Evolutionary conservation across 306 rosid species (phyloP), one percentile per base, ranked within the genome.

Genomic region (Begonia fuchsioides): DNA sequence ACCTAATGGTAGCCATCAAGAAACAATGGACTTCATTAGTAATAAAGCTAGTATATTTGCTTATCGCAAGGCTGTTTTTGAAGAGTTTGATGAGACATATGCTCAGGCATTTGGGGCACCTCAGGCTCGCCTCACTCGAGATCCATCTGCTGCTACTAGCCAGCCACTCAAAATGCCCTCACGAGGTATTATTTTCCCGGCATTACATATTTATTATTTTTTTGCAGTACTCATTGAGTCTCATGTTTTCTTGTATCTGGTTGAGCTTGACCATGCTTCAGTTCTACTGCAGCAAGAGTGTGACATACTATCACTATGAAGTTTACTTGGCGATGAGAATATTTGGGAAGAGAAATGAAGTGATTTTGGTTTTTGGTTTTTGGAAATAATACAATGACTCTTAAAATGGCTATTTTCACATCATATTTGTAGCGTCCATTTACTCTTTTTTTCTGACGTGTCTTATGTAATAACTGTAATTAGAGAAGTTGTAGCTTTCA

Each of bases 41-140:
- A 68, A 74, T 44, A 92, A 69, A 67, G 87, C 96, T 18, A 71
- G 77, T 0, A 61, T 74, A 13, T 75, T 65, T n/a, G 68, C 79
- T 0, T 77, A 72, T 53, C 64, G 98, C 2, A 77, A 63, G 64
- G 76, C 81, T 0, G 83, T 82, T 49, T 92, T 79, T 68, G 96
- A 92, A 63, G 94, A 92, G 63, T 68, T 58, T 59, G 99, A 92
- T 60, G 99, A 79, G 71, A 86, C 99, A 9, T 92, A 92, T 68
- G 96, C 94, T 3, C 83, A 92, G 73, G 99, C 99, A 13, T 92
- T 92, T 58, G 93, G 93, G 17, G 76, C 64, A 55, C 74, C 67
- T 64, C 68, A 76, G 0, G 59, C 60, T 4, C 86, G 87, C 10
- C 56, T 76, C 35, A 44, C 86, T 16, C 79, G 71, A 26, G 53